A percentile compares a stretch with the other conserved stretches of the same genome.
These are phyloP conservation scores for Ochetophila trinervis DNA, from an alignment of 306 rosid species.

Conservation along the genomic window DNA sequence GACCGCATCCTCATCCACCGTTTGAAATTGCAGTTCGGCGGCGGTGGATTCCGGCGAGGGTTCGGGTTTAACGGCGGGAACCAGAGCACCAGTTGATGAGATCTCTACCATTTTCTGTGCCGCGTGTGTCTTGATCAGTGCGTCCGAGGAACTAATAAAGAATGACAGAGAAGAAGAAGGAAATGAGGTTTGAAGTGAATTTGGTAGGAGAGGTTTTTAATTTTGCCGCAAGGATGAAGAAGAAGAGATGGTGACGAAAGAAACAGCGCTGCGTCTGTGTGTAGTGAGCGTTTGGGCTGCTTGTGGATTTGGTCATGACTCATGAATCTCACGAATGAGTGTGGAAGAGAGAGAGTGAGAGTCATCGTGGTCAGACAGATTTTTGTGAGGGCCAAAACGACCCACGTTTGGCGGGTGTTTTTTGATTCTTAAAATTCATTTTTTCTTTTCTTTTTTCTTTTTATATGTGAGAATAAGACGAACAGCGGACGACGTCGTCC, in stretches of 20 bases:
- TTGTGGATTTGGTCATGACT: no score
- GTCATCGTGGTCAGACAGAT: not conserved
- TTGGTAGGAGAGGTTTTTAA: no score
- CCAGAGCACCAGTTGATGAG: slow-evolving; percentile 15
- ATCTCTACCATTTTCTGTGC: slow-evolving; percentile 9
- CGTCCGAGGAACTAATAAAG: no score
- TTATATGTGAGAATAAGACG: not conserved
- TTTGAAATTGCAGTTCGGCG: not conserved
- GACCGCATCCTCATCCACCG: not conserved
- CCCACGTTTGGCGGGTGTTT: slow-evolving; percentile 33
- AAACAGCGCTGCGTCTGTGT: no score
- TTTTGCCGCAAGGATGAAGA: no score
- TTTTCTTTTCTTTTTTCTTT: not conserved
- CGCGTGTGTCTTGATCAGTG: not conserved
- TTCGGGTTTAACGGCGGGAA: slow-evolving; percentile 21
- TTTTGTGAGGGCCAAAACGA: slow-evolving; percentile 33
- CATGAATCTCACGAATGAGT: no score
- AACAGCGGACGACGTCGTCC: not conserved
- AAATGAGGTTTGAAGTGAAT: no score
- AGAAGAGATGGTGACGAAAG: no score
- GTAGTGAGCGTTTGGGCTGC: no score
- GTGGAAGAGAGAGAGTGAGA: not conserved
- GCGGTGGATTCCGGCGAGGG: slow-evolving; percentile 7
- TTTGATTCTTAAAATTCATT: not conserved
- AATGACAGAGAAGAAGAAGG: no score